Base-by-base conservation (phyloP, 805 yeast genomes). In the Yarrowia hollandica region DNA sequence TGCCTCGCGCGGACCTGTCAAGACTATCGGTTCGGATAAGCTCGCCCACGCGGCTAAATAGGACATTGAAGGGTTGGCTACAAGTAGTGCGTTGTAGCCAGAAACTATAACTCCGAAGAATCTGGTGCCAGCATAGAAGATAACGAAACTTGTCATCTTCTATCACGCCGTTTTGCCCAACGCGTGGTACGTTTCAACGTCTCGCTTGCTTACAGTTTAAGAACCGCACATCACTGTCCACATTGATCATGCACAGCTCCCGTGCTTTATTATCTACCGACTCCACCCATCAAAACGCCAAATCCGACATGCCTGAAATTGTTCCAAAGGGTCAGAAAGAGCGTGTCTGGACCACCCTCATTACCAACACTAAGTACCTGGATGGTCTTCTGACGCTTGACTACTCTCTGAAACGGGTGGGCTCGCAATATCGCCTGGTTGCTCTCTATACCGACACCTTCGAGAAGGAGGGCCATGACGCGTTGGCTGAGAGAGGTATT, bases 371-470 rank as follows among this genome's bases (percentile, higher is more conserved):
- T 10, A 74, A 74, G 42, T 82, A 82, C 61, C 64, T 82, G 23
- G 70, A 78, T 0, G 86, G 86, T 1, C 71, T 82, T 4, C 66
- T 82, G 11, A 76, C 84, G 0, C 69, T 82, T 55, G 75, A 81
- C 59, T 78, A 75, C 66, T 75, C 85, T 2, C 71, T 82, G 58
- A 71, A 73, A 41, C 65, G 64, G 25, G 72, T 69, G 8, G 70
- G 72, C n/a, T 75, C 84, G 7, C 72, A 73, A 64, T 82, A 78
- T 63, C 82, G 82, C 0, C 65, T 82, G 31, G 75, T 82, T 18
- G 85, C 80, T 4, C 68, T 82, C 15, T 81, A 80, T 68, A 82
- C 86, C 0, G 75, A 75, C 56, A 72, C 79, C 3, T 72, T 82
- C 60, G 72, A 70, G 23, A 63, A 64, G 9, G 76, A 75, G 58